Percentiles rank a stretch among this genome's conserved stretches.
Conservation (phyloP, 176 grass and related monocot genomes). For the Rhynchospora tenuis region DNA sequence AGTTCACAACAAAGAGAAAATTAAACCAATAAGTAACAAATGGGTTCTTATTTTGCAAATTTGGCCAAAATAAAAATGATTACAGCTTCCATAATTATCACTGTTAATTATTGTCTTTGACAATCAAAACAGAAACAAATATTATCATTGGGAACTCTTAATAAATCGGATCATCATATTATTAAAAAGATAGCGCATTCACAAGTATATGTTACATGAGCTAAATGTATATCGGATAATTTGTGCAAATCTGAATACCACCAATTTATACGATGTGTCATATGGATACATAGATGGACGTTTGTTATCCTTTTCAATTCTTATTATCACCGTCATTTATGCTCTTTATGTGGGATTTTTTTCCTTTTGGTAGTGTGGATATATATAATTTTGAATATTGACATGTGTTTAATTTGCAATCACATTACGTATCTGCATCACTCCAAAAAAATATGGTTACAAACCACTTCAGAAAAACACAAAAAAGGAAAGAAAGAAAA, state of each 20-base stretch:
- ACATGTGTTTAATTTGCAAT: not conserved
- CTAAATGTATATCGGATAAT: not conserved
- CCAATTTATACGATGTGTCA: not conserved
- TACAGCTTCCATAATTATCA: not conserved
- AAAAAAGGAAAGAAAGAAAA: not conserved
- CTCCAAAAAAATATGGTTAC: not conserved
- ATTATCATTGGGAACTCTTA: not conserved
- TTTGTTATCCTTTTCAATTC: not conserved
- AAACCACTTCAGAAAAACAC: not conserved
- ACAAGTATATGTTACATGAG: not conserved
- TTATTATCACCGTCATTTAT: not conserved
- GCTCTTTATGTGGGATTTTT: not conserved
- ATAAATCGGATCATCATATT: not conserved
- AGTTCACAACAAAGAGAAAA: no score
- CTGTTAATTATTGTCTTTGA: not conserved
- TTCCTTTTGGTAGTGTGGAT: not conserved
- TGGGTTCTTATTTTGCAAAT: not conserved
- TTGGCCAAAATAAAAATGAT: not conserved
- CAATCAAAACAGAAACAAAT: not conserved
- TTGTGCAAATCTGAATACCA: not conserved
- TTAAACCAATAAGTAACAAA: not conserved
- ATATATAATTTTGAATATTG: not conserved
- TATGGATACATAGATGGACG: not conserved
- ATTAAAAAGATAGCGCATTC: not conserved
- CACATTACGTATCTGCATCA: not conserved